A percentile compares a stretch with the other conserved stretches of the same genome.
These are phyloP conservation scores for Kwoniella bestiolae DNA, from an alignment of 768 basidiomycete genomes.

Conservation along the genomic window DNA sequence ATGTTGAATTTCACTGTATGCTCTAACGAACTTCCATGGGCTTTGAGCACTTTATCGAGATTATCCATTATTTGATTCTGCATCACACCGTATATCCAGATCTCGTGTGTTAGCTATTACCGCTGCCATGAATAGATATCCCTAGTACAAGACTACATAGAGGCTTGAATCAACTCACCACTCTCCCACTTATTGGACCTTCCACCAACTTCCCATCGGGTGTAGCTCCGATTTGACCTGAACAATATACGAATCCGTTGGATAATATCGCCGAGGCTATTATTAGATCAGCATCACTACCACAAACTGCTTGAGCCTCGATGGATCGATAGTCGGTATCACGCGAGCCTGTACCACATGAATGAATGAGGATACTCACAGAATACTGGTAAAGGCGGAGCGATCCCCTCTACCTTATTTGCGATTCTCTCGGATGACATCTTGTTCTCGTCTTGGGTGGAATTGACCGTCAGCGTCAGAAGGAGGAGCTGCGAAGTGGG, in stretches of 20 bases:
- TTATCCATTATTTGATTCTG: conserved; percentile 34
- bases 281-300: no score
- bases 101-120: no score
- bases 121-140: no score
- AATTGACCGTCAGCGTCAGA: no score
- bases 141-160: no score
- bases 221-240: conserved; percentile 31
- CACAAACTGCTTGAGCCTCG: no score
- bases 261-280: conserved; percentile 33
- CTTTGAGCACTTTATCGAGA: conserved; percentile 26
- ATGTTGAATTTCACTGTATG: conserved; percentile 31
- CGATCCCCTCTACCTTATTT: conserved; percentile 23
- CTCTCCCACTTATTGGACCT: conserved; percentile 26
- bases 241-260: conserved; percentile 33
- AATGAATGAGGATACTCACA: conserved; percentile 21
- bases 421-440: conserved; percentile 24
- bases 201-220: conserved; percentile 28
- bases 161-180: conserved; percentile 15
- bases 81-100: background rate
- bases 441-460: no score
- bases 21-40: conserved; percentile 25
- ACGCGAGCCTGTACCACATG: no score
- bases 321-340: no score
- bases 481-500: no score
- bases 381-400: conserved; percentile 21